These are phyloP conservation scores for Vachellia collinsii DNA, from an alignment of 306 rosid genomes.

Conservation along the genomic window DNA sequence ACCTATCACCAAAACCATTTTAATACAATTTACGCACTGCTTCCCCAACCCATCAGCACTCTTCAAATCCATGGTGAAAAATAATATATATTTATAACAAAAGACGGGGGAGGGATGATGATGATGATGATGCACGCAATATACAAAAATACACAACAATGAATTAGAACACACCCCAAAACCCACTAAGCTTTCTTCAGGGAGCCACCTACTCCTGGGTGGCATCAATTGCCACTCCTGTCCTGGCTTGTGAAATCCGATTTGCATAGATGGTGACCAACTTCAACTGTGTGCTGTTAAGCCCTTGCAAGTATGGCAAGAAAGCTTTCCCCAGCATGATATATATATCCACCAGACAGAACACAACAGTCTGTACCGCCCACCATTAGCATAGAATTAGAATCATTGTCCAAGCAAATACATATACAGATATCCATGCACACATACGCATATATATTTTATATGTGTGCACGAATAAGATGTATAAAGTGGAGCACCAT, in stretches of 20 bases:
- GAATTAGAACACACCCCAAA: conserved; percentile 47
- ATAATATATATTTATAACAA: conserved; percentile 33
- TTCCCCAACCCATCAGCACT: conserved; percentile 54
- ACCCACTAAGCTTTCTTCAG: conserved; percentile 42
- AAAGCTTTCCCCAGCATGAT: conserved; percentile 98
- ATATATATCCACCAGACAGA: conserved; percentile 96
- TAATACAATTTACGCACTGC: conserved; percentile 50
- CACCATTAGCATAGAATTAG: conserved; percentile 39
- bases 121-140: conserved; percentile 69
- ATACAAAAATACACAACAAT: conserved; percentile 71
- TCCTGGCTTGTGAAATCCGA: conserved; percentile 96
- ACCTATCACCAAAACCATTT: conserved; percentile 42
- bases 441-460: no score
- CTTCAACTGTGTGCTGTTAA: conserved; percentile 90
- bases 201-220: conserved; percentile 56
- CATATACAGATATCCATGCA: no score
- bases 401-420: neutral
- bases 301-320: conserved; percentile 93
- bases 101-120: conserved; percentile 23
- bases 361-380: conserved; percentile 91
- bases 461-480: neutral
- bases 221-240: conserved; percentile 67
- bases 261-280: conserved; percentile 96
- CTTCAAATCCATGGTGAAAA: conserved; percentile 45
- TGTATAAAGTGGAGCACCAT: conserved; percentile 2